These are phyloP conservation scores for Mimosa bimucronata DNA, from an alignment of 306 rosid genomes.

Conservation along the genomic window DNA sequence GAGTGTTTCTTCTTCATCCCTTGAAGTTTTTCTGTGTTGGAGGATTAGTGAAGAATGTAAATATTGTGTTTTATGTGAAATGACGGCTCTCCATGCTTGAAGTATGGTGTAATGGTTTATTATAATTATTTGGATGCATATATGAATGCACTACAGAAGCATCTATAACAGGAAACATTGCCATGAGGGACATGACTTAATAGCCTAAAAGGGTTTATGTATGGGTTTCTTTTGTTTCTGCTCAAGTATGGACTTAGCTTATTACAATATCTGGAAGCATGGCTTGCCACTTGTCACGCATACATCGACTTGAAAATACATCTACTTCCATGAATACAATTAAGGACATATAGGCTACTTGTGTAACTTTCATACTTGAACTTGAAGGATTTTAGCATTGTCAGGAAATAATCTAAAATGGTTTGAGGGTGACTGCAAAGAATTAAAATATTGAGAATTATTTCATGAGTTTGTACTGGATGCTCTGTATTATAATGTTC, in stretches of 20 bases:
- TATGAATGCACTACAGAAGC: neutral
- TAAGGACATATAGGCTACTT: neutral
- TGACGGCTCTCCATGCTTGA: conserved; percentile 7
- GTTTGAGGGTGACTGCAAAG: neutral
- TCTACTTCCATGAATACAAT: neutral
- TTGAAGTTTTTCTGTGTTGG: neutral
- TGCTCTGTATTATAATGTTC: neutral
- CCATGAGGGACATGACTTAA: neutral
- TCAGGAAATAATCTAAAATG: neutral
- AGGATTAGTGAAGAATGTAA: conserved; percentile 22
- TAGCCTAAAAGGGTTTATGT: neutral
- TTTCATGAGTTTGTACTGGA: conserved; percentile 16
- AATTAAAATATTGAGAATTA: neutral
- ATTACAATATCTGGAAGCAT: neutral
- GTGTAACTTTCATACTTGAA: conserved; percentile 8
- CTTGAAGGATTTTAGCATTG: conserved; percentile 10
- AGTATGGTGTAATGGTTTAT: neutral
- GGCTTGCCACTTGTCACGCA: neutral
- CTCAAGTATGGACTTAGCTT: neutral
- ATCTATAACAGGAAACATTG: neutral
- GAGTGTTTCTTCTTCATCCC: neutral
- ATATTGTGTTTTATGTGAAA: conserved; percentile 8
- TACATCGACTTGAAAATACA: neutral
- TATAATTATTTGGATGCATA: neutral
- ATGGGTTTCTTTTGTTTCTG: neutral